A percentile compares a stretch with the other conserved stretches of the same genome.
Conservation (phyloP, 1,139 yeast genomes). For the Candida glucosophila region DNA sequence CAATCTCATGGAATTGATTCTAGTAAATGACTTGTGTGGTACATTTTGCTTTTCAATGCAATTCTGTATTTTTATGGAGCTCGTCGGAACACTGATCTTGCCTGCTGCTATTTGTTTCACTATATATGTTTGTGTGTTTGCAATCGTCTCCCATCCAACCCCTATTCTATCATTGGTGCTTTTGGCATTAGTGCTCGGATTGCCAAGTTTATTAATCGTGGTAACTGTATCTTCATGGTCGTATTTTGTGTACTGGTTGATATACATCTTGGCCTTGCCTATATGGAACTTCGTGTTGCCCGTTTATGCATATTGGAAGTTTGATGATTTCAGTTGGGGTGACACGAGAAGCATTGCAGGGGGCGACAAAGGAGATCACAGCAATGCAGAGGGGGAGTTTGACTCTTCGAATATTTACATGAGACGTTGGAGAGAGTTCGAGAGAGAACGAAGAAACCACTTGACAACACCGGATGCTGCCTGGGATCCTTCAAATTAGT, state of each 20-base stretch:
- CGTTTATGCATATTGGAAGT: constrained; percentile 87
- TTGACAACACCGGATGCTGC: constrained; percentile 37
- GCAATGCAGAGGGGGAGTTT: constrained; percentile 67
- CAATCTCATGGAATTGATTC: constrained; percentile 81
- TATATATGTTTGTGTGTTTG: constrained; percentile 65
- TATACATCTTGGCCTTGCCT: constrained; percentile 78
- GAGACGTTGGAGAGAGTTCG: constrained; percentile 94
- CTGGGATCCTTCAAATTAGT: constrained; percentile 41
- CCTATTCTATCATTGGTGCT: constrained; percentile 75
- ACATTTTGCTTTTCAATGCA: constrained; percentile 98
- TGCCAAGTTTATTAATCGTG: constrained; percentile 84
- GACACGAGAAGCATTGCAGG: constrained; percentile 86
- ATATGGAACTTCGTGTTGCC: constrained; percentile 94
- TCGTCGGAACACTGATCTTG: constrained; percentile 82
- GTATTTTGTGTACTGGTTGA: constrained; percentile 73
- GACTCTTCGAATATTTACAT: constrained; percentile 81
- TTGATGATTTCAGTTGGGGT: constrained; percentile 98
- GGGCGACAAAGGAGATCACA: constrained; percentile 61
- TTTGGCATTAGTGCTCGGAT: constrained; percentile 76
- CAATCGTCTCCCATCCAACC: constrained; percentile 75
- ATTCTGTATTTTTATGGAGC: constrained; percentile 79
- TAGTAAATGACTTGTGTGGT: constrained; percentile 90
- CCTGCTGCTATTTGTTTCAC: constrained; percentile 92
- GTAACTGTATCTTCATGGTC: constrained; percentile 75
- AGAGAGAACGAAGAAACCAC: constrained; percentile 47